phyloP scores from a whole-genome alignment of 148 eudicot genomes.

The Pharnaceum exiguum region DNA sequence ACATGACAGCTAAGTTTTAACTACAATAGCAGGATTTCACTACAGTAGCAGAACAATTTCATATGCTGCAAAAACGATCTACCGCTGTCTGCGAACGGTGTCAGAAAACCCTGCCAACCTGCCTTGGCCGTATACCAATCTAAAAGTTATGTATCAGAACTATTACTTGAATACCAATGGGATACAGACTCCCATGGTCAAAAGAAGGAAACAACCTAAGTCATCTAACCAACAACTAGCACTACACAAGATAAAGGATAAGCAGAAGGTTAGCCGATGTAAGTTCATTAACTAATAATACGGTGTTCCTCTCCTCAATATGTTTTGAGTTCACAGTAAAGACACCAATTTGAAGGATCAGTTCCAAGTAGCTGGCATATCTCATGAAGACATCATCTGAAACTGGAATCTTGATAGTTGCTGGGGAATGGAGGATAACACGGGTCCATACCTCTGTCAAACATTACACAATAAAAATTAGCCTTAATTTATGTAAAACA shows the following conservation, averaged over 20 bases:
- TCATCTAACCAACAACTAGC: background rate
- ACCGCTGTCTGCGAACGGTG: background rate
- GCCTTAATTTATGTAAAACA: too few species aligned
- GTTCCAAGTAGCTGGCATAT: constrained; percentile 3
- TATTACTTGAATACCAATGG: too few species aligned
- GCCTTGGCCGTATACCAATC: constrained; percentile 7
- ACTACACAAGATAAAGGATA: background rate
- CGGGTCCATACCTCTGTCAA: constrained; percentile 74
- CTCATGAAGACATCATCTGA: constrained; percentile 53
- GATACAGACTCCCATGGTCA: constrained; percentile 14
- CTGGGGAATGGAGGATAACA: constrained; percentile 71
- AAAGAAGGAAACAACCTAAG: background rate
- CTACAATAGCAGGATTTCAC: constrained; percentile 2
- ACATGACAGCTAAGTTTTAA: too few species aligned
- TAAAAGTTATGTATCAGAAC: background rate
- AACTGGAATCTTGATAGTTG: constrained; percentile 79
- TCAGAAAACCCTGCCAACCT: background rate
- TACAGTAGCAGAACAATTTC: background rate
- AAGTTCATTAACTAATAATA: background rate
- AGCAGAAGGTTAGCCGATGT: background rate
- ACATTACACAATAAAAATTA: constrained; percentile 11
- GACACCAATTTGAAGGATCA: background rate
- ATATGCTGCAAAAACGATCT: constrained; percentile 8
- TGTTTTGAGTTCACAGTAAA: background rate
- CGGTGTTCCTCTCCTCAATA: background rate